phyloP scores from a whole-genome alignment of 2,329 filamentous ascomycete genomes.

The Truncatella angustata region DNA sequence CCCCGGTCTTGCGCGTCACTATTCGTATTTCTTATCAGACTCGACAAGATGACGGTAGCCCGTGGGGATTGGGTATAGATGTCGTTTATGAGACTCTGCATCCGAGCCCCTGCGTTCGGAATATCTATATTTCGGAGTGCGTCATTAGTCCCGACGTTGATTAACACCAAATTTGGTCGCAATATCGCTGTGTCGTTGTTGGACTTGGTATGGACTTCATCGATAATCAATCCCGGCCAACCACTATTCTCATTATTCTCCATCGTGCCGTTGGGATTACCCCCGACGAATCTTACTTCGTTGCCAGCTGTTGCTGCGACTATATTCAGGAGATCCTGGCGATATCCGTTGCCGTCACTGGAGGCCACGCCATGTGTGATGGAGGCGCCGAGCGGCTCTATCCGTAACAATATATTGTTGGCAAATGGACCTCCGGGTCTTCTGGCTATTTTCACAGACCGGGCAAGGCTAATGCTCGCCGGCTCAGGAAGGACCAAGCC shows the following conservation, averaged over 20 bases:
- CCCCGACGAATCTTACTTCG: conserved; percentile 36
- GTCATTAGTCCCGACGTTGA: conserved; percentile 41
- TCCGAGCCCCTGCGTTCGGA: conserved; percentile 23
- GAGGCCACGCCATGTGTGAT: conserved; percentile 34
- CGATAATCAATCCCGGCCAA: conserved; percentile 32
- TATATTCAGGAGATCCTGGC: conserved; percentile 31
- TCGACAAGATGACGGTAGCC: conserved; percentile 33
- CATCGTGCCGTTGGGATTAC: conserved; percentile 32
- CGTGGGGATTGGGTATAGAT: conserved; percentile 26
- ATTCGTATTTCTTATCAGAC: conserved; percentile 28
- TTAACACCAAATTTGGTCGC: conserved; percentile 34
- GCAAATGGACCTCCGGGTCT: conserved; percentile 12
- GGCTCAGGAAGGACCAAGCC: not conserved
- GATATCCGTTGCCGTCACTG: conserved; percentile 34
- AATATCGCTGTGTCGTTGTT: conserved; percentile 21
- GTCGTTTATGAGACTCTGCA: conserved; percentile 27
- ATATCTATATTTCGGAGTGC: conserved; percentile 30
- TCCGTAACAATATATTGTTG: conserved; percentile 23
- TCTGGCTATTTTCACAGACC: no score
- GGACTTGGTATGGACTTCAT: conserved; percentile 31
- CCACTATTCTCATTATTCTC: conserved; percentile 35
- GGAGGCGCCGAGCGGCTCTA: conserved; percentile 38
- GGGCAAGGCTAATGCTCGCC: not conserved
- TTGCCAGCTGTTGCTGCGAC: conserved; percentile 29
- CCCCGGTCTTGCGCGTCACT: conserved; percentile 21